Conservation (phyloP, 495 filamentous ascomycete species). For the Viridothelium virens region DNA sequence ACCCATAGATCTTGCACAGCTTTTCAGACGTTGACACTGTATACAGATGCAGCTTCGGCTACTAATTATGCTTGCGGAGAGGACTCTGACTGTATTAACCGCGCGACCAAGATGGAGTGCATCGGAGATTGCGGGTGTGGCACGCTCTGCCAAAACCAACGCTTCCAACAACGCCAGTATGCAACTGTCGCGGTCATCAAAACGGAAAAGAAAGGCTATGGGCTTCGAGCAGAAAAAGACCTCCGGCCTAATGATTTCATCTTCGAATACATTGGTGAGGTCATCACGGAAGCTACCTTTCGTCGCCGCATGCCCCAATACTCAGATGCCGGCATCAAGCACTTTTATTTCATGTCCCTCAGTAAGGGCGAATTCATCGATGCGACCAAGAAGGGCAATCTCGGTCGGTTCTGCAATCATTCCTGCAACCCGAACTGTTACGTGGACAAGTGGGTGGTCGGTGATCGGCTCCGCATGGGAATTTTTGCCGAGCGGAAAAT, state of each 20-base stretch:
- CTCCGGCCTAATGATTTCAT: constrained; percentile 81
- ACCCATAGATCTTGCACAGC: constrained; percentile 16
- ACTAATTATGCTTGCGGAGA: constrained; percentile 84
- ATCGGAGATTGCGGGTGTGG: constrained; percentile 81
- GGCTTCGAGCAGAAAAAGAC: constrained; percentile 71
- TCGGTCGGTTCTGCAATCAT: constrained; percentile 97
- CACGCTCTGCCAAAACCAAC: constrained; percentile 80
- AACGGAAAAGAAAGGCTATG: constrained; percentile 94
- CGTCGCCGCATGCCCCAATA: constrained; percentile 83
- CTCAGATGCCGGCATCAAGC: constrained; percentile 89
- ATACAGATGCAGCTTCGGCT: constrained; percentile 51
- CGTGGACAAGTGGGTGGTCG: constrained; percentile 99
- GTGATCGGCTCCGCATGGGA: constrained; percentile 97
- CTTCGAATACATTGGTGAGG: constrained; percentile 97
- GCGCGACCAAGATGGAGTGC: constrained; percentile 96
- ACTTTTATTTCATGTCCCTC: constrained; percentile 99
- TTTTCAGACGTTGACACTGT: constrained; percentile 22
- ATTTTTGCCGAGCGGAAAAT: constrained; percentile 91
- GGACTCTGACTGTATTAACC: constrained; percentile 98
- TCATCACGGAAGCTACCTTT: constrained; percentile 87
- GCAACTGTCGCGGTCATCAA: constrained; percentile 90
- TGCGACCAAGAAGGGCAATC: constrained; percentile 91
- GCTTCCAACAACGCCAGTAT: constrained; percentile 86
- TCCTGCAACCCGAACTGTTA: constrained; percentile 99
- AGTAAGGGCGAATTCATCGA: constrained; percentile 95